These are phyloP conservation scores for Penicillium psychrofluorescens DNA, from an alignment of 495 filamentous ascomycete genomes.

Conservation along the genomic window DNA sequence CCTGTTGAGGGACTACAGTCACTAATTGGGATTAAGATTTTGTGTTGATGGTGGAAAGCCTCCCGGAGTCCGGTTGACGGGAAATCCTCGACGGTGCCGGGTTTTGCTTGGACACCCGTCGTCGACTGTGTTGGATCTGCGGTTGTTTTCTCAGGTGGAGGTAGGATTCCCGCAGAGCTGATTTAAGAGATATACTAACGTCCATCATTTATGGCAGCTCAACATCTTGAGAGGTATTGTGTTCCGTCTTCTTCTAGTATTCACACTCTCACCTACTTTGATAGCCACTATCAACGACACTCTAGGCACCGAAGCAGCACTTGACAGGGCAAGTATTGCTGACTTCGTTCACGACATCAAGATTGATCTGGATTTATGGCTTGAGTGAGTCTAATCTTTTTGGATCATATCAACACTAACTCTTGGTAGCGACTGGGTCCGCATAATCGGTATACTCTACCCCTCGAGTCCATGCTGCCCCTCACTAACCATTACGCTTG, in stretches of 20 bases:
- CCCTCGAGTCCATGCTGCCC: not conserved
- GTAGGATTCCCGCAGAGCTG: conserved; percentile 13
- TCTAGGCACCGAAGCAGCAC: conserved; percentile 9
- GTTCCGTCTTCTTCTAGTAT: not conserved
- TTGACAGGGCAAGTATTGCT: conserved; percentile 21
- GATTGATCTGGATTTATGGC: conserved; percentile 40
- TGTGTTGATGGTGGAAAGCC: conserved; percentile 44
- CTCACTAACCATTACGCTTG: not conserved
- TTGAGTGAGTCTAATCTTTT: conserved; percentile 23
- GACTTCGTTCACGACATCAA: conserved; percentile 39
- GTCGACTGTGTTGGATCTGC: conserved; percentile 39
- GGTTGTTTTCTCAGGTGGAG: conserved; percentile 46
- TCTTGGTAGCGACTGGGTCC: conserved; percentile 34
- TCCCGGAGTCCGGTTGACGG: conserved; percentile 32
- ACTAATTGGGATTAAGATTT: conserved; percentile 21
- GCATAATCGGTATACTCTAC: conserved; percentile 29
- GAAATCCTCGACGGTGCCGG: conserved; percentile 34
- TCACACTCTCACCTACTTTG: not conserved
- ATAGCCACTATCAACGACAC: conserved; percentile 29
- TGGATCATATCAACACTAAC: not conserved
- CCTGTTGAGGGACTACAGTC: not conserved
- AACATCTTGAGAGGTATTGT: conserved; percentile 34
- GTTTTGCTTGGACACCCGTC: conserved; percentile 35
- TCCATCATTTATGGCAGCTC: conserved; percentile 14
- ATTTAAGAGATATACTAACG: conserved; percentile 1